phyloP scores from a whole-genome alignment of 208 protist species.

The Crithidia thermophila region DNA sequence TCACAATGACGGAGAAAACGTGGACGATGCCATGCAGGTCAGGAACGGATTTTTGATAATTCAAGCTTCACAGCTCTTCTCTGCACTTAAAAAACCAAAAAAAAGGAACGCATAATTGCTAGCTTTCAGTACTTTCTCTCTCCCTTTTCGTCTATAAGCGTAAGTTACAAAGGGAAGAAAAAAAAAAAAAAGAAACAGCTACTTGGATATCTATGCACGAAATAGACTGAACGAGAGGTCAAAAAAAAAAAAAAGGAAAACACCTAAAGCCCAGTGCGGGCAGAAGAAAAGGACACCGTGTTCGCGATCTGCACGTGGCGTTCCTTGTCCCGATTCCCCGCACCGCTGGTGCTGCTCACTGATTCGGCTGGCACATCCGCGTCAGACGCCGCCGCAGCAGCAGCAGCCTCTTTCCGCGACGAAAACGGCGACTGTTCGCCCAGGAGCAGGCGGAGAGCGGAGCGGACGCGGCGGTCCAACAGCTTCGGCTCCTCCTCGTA shows the following conservation, averaged over 20 bases:
- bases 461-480: constrained; percentile 60
- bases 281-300: constrained; percentile 25
- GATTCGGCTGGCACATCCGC: constrained; percentile 7
- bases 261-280: constrained; percentile 10
- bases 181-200: neutral
- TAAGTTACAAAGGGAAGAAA: neutral
- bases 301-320: constrained; percentile 24
- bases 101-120: neutral
- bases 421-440: constrained; percentile 35
- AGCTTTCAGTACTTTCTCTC: too few relatives aligned
- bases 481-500: constrained; percentile 79
- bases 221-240: neutral
- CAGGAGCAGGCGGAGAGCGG: constrained; percentile 53
- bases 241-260: constrained; percentile 6
- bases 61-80: too few relatives aligned
- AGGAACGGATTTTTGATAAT: too few relatives aligned
- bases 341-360: neutral
- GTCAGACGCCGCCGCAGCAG: constrained; percentile 1
- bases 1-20: too few relatives aligned
- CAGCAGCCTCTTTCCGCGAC: constrained; percentile 7
- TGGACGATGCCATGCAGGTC: too few relatives aligned
- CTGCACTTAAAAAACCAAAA: neutral
- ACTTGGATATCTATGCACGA: neutral
- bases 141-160: neutral
- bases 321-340: constrained; percentile 19